These are phyloP conservation scores for Lasiodiplodia theobromae DNA, from an alignment of 2,329 filamentous ascomycete genomes.

Conservation along the genomic window DNA sequence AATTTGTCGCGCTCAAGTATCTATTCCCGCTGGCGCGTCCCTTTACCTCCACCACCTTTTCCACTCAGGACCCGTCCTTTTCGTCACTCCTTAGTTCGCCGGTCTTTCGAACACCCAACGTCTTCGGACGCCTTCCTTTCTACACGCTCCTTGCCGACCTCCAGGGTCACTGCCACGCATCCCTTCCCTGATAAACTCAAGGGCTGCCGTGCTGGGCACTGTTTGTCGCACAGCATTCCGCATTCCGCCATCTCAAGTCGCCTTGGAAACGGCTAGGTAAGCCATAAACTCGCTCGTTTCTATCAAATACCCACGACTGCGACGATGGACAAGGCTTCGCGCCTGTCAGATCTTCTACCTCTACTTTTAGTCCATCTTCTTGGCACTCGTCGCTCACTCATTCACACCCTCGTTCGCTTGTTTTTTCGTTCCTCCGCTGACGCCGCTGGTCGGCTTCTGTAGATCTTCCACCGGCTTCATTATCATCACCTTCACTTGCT, in stretches of 20 bases:
- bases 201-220: constrained; percentile 14
- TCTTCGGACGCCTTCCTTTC: not conserved
- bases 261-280: constrained; percentile 22
- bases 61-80: not conserved
- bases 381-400: constrained; percentile 2
- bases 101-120: not conserved
- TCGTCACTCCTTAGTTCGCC: not conserved
- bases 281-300: not conserved
- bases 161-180: not conserved
- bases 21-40: not conserved
- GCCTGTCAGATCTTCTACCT: not conserved
- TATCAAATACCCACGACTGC: not conserved
- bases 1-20: constrained; percentile 2
- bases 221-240: constrained; percentile 25
- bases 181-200: not conserved
- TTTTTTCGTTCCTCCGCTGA: constrained; percentile 16
- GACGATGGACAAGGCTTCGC: not conserved
- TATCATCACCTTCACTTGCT: constrained; percentile 1
- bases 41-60: constrained; percentile 5
- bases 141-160: constrained; percentile 8
- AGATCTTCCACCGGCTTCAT: constrained; percentile 6
- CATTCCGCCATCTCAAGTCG: constrained; percentile 23
- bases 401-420: not conserved
- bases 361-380: not conserved
- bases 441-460: constrained; percentile 28